Conservation (phyloP, 2,329 filamentous ascomycete species). For the Bipolaris bicolor region DNA sequence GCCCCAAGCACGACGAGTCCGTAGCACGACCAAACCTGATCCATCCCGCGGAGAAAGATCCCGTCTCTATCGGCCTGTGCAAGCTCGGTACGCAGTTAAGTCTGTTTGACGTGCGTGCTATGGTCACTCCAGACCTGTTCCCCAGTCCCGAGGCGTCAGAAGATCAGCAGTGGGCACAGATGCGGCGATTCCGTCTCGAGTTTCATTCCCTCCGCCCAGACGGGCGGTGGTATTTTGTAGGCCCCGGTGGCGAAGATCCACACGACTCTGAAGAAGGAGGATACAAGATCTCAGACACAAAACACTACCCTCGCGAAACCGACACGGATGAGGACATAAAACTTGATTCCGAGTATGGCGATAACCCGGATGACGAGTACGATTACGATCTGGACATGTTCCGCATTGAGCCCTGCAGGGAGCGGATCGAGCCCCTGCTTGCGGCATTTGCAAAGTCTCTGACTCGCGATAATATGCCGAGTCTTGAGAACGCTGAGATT, state of each 20-base stretch:
- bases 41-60: slow-evolving; percentile 18
- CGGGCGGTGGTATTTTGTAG: slow-evolving; percentile 23
- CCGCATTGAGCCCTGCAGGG: slow-evolving; percentile 17
- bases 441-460: slow-evolving; percentile 19
- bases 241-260: slow-evolving; percentile 18
- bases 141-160: slow-evolving; percentile 11
- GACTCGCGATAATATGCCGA: slow-evolving; percentile 15
- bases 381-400: slow-evolving; percentile 19
- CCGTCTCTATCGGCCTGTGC: slow-evolving; percentile 14
- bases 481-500: slow-evolving; percentile 17
- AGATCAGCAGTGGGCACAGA: slow-evolving; percentile 19
- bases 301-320: slow-evolving; percentile 14
- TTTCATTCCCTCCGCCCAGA: slow-evolving; percentile 23
- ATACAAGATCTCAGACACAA: slow-evolving; percentile 17
- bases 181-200: slow-evolving; percentile 21
- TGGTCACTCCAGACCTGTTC: slow-evolving; percentile 17
- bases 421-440: slow-evolving; percentile 18
- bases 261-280: slow-evolving; percentile 23
- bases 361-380: slow-evolving; percentile 1
- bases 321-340: slow-evolving; percentile 11
- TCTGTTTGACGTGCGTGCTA: slow-evolving; percentile 17
- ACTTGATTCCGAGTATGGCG: neutral
- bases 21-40: slow-evolving; percentile 19
- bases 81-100: slow-evolving; percentile 17
- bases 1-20: slow-evolving; percentile 12